A percentile compares a stretch with the other conserved stretches of the same genome.
These are phyloP conservation scores for Aspergillus carlsbadensis DNA, from an alignment of 495 filamentous ascomycete genomes.

Conservation along the genomic window DNA sequence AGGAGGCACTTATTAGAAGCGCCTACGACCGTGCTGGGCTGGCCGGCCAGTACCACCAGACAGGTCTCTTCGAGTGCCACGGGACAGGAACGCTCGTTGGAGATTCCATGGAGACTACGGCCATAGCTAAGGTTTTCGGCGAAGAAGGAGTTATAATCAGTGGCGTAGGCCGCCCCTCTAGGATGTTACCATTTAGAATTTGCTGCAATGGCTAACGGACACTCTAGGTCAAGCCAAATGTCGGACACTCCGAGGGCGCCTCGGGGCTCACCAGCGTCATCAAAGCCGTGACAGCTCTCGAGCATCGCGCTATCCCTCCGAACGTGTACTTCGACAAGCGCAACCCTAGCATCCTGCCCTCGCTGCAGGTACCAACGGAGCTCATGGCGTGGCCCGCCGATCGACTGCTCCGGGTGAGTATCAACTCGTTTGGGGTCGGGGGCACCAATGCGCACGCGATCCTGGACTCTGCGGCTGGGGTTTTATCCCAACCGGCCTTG, in stretches of 20 bases:
- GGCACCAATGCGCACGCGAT: slow-evolving; percentile 22
- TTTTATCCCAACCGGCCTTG: too few species aligned
- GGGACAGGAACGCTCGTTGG: too few species aligned
- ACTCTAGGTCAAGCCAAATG: too few species aligned
- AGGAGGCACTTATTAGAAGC: slow-evolving; percentile 19
- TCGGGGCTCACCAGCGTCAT: slow-evolving; percentile 35
- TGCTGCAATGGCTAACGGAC: too few species aligned
- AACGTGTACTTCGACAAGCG: slow-evolving; percentile 31
- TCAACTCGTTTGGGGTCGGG: slow-evolving; percentile 35
- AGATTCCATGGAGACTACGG: too few species aligned
- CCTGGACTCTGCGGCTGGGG: neutral
- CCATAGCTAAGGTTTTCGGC: too few species aligned
- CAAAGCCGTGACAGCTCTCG: slow-evolving; percentile 32
- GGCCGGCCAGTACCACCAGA: too few species aligned
- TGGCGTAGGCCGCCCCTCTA: too few species aligned
- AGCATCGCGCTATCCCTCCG: slow-evolving; percentile 32
- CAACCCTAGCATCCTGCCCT: slow-evolving; percentile 23
- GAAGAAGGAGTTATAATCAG: too few species aligned
- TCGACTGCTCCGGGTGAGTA: slow-evolving; percentile 19
- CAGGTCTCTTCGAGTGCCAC: too few species aligned
- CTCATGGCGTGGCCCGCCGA: slow-evolving; percentile 29
- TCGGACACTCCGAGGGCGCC: slow-evolving; percentile 40
- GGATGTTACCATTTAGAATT: too few species aligned
- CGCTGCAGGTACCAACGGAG: slow-evolving; percentile 15
- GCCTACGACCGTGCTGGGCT: slow-evolving; percentile 24